Evolutionary conservation across 2,329 filamentous ascomycete species (phyloP), one percentile per base, ranked within the genome.

Genomic region (Ceratocystis ficicola): DNA sequence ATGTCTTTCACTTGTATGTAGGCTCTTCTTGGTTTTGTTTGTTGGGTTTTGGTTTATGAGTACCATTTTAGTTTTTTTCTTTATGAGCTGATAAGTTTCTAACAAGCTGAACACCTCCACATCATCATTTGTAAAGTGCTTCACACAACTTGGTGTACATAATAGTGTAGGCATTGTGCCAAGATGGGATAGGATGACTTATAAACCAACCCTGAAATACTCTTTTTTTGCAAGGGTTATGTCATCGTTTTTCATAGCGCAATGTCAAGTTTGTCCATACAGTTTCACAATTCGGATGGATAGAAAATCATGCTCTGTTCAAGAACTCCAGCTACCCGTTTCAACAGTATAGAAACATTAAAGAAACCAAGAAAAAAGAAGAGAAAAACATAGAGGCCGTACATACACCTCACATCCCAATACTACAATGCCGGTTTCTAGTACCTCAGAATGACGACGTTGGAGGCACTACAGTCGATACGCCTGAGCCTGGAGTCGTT

Each of bases 301-400:
- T 41, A 44, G 52, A 65, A 62, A 62, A n/a, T 36, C 55, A 59
- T 62, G 10, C 36, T 46, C 12, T 62, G 60, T 62, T 46, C 36
- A 30, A 65, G n/a, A 59, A 59, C 55, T 59, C 55, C 55, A 59
- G 55, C 55, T 59, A 59, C 55, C 36, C 52, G 63, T 59, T 44
- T 60, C 32, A 41, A 57, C 32, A 28, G 44, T 32, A 55, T 41
- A 17, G 36, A 57, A 55, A 36, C 46, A 30, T 36, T 8, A 57
- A 65, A 30, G 32, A 52, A 52, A 36, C 10, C 28, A 52, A 52
- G 48, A 52, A 52, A 48, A 41, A 20, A 55, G 5, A 50, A 65
- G 3, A 46, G 57, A 36, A n/a, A 30, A 65, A 65, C 44, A 44
- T 36, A 2, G 15, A 63, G 17, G 46, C 57, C 52, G n/a, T 17